These are phyloP conservation scores for Yamadazyma membranifaciens DNA, from an alignment of 1,139 yeast genomes.

Conservation along the genomic window DNA sequence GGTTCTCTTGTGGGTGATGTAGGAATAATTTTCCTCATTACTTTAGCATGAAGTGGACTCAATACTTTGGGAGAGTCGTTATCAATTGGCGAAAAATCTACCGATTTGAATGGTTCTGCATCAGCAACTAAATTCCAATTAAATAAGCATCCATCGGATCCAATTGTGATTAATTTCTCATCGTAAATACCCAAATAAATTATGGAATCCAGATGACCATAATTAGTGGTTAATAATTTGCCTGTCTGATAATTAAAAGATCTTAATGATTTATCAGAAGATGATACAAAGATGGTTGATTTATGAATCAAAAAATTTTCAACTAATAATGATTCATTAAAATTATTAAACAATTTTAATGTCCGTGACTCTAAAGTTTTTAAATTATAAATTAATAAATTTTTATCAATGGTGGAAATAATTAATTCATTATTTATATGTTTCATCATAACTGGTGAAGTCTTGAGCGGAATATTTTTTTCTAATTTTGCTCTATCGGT, in stretches of 20 bases:
- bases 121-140: conserved; percentile 34
- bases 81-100: neutral
- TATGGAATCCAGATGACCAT: conserved; percentile 68
- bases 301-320: conserved; percentile 37
- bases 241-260: conserved; percentile 47
- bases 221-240: conserved; percentile 44
- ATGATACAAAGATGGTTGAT: conserved; percentile 41
- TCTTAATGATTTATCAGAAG: conserved; percentile 58
- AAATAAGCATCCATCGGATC: conserved; percentile 54
- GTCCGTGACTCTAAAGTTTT: conserved; percentile 34
- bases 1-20: conserved; percentile 14
- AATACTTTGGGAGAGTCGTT: neutral
- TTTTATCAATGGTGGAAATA: conserved; percentile 55
- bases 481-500: conserved; percentile 28
- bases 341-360: conserved; percentile 40
- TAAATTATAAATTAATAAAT: conserved; percentile 38
- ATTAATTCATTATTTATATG: conserved; percentile 33
- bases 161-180: conserved; percentile 36
- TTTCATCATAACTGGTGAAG: conserved; percentile 44
- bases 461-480: conserved; percentile 48
- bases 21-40: conserved; percentile 34
- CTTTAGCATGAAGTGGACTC: conserved; percentile 27
- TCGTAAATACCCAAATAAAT: conserved; percentile 33
- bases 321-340: conserved; percentile 37
- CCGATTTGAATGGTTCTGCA: neutral